Percentiles rank a stretch among this genome's conserved stretches.
phyloP scores from a whole-genome alignment of 2,329 filamentous ascomycete species.

The Ophiognomonia clavigignenti-juglandacearum region DNA sequence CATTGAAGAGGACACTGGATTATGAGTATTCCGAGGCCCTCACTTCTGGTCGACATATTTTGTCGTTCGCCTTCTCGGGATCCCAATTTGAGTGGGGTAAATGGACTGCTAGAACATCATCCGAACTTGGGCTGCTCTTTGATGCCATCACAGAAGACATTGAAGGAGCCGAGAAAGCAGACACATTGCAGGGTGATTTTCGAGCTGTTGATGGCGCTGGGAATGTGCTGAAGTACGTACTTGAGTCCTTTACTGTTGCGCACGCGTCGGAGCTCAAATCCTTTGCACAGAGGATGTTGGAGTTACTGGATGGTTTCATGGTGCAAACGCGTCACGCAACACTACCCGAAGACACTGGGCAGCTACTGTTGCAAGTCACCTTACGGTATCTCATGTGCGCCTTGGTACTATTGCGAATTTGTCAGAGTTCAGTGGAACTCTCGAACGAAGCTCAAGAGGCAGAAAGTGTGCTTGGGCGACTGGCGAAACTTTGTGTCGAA shows the following conservation, averaged over 20 bases:
- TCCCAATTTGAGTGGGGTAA: conserved; percentile 47
- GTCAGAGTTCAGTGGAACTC: conserved; percentile 28
- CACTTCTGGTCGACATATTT: conserved; percentile 26
- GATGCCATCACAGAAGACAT: conserved; percentile 51
- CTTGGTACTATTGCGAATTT: conserved; percentile 37
- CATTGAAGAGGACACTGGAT: conserved; percentile 35
- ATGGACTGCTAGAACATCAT: conserved; percentile 56
- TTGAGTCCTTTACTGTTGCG: conserved; percentile 35
- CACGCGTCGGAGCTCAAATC: conserved; percentile 29
- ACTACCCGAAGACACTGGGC: conserved; percentile 21
- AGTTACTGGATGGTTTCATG: conserved; percentile 30
- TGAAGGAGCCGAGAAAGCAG: conserved; percentile 20
- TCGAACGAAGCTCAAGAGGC: conserved; percentile 35
- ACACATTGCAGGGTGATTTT: conserved; percentile 15
- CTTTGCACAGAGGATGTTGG: conserved; percentile 39
- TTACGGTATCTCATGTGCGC: conserved; percentile 33
- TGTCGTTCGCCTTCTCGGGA: conserved; percentile 42
- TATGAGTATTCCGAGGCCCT: neutral
- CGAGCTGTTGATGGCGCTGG: conserved; percentile 18
- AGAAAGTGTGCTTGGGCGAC: conserved; percentile 43
- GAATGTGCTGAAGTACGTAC: conserved; percentile 45
- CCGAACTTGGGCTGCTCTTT: conserved; percentile 56
- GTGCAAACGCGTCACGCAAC: neutral
- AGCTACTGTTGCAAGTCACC: conserved; percentile 30
- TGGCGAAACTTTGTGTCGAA: conserved; percentile 33